Evolutionary conservation across 2,329 filamentous ascomycete species (phyloP).

Genomic region (Phaeosphaeriaceae sp.): DNA sequence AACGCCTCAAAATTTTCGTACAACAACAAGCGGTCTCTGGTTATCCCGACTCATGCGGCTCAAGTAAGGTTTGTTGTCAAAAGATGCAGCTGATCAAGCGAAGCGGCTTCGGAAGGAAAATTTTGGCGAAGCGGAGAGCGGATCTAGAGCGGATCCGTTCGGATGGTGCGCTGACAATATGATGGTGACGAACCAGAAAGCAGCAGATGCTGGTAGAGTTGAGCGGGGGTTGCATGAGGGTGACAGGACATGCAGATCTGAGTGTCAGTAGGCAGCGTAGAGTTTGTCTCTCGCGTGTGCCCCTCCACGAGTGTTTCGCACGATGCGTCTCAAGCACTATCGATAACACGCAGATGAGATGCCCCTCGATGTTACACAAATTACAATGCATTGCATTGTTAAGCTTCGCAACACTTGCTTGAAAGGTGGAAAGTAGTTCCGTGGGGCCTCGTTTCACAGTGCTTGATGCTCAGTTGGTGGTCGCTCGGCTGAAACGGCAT

Average conservation of each 20-base stretch:
- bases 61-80: neutral
- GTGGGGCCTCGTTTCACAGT: neutral
- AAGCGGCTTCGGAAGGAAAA: constrained; percentile 21
- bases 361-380: neutral
- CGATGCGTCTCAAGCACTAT: neutral
- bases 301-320: neutral
- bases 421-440: neutral
- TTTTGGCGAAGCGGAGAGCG: constrained; percentile 17
- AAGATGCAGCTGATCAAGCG: constrained; percentile 2
- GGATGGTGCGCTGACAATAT: neutral
- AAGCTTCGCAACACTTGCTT: neutral
- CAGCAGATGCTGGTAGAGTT: constrained; percentile 14
- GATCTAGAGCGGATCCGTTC: constrained; percentile 1
- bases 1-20: neutral
- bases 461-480: neutral
- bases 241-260: neutral
- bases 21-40: neutral
- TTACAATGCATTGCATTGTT: neutral
- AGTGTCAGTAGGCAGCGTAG: too few relatives aligned
- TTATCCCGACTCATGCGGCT: neutral
- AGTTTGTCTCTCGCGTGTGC: too few relatives aligned
- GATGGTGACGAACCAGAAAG: constrained; percentile 6
- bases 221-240: constrained; percentile 6
- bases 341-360: neutral
- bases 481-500: neutral